Percentiles rank a stretch among this genome's conserved stretches.
phyloP scores from a whole-genome alignment of 2,329 filamentous ascomycete species.

The Sarocladiaceae sp. region DNA sequence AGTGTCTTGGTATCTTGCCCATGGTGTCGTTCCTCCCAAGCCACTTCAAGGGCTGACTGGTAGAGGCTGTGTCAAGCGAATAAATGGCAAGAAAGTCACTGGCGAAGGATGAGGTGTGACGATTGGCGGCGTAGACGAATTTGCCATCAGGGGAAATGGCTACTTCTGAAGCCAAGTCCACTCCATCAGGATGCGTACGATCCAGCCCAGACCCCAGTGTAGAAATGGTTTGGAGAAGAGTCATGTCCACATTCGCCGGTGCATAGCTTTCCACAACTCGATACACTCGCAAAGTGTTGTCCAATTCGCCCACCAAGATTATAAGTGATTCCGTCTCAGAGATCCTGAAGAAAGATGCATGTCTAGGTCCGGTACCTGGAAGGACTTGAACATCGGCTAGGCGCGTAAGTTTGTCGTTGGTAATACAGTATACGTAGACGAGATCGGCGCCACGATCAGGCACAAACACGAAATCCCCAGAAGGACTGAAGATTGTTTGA shows the following conservation, averaged over 20 bases:
- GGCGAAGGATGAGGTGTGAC: neutral
- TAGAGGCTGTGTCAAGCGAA: neutral
- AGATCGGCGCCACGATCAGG: neutral
- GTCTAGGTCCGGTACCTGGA: neutral
- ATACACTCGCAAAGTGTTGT: neutral
- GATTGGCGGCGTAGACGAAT: neutral
- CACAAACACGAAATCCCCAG: neutral
- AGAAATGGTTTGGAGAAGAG: neutral
- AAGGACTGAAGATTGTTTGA: neutral
- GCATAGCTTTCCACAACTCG: neutral
- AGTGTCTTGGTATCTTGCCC: conserved; percentile 1
- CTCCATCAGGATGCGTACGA: neutral
- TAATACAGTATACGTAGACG: neutral
- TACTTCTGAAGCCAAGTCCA: neutral
- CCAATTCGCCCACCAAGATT: neutral
- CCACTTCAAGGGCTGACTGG: neutral
- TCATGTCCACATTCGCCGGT: neutral
- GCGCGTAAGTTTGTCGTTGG: neutral
- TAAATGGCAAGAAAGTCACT: neutral
- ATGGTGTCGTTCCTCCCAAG: neutral
- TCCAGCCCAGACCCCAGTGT: neutral
- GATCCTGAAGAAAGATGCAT: neutral
- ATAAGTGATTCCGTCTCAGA: neutral
- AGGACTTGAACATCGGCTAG: neutral
- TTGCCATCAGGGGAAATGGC: neutral